A percentile compares a stretch with the other conserved stretches of the same genome.
Evolutionary conservation across 1,139 yeast genomes (phyloP).

Genomic region (Yamadazyma oceani): DNA sequence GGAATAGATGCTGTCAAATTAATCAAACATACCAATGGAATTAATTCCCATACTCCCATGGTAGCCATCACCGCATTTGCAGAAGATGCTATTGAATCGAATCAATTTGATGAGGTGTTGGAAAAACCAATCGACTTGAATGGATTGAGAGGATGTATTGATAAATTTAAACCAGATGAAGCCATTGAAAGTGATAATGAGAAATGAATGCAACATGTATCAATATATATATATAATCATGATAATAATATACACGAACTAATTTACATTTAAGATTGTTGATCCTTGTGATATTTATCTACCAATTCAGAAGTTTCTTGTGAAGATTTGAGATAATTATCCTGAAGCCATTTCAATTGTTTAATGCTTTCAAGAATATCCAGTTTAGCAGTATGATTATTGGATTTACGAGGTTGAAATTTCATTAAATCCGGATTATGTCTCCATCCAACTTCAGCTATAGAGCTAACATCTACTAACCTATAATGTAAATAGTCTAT

Average conservation of each 20-base stretch:
- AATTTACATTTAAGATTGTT: neutral
- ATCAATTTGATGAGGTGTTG: conserved; percentile 67
- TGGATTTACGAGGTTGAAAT: conserved; percentile 60
- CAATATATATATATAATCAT: too few species aligned
- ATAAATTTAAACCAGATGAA: conserved; percentile 25
- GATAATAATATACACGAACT: too few species aligned
- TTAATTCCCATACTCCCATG: conserved; percentile 75
- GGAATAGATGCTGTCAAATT: conserved; percentile 78
- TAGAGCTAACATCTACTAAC: conserved; percentile 81
- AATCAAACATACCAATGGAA: conserved; percentile 72
- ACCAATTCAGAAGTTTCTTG: conserved; percentile 20
- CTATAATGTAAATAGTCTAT: conserved; percentile 77
- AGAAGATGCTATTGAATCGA: conserved; percentile 59
- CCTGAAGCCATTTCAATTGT: conserved; percentile 77
- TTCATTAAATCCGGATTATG: conserved; percentile 67
- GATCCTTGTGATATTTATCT: conserved; percentile 1
- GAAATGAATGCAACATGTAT: conserved; percentile 4
- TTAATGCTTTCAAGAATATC: conserved; percentile 89
- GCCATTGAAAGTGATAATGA: conserved; percentile 27
- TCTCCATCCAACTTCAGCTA: conserved; percentile 77
- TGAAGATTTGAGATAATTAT: conserved; percentile 52
- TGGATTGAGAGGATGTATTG: conserved; percentile 25
- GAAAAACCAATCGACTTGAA: conserved; percentile 67
- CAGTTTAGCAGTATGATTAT: conserved; percentile 78
- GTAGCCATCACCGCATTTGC: conserved; percentile 75